A percentile compares a stretch with the other conserved stretches of the same genome.
Conservation (phyloP, 139 green algal genomes). For the Tetradesmus lagerheimii region DNA sequence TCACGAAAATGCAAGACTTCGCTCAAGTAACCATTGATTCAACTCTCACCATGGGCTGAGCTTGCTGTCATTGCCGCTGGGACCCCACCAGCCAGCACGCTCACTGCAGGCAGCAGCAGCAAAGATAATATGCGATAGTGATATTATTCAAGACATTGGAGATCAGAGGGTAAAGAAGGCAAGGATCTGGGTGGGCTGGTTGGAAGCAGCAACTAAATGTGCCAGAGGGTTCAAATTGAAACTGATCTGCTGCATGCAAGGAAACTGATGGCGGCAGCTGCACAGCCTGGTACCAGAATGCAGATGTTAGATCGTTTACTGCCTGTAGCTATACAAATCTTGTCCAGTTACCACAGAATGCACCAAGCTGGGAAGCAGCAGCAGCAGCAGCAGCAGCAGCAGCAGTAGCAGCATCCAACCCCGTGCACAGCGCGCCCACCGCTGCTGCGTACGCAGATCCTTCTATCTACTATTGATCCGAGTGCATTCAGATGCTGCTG, state of each 20-base stretch:
- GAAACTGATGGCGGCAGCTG: neutral
- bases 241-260: neutral
- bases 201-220: too few relatives aligned
- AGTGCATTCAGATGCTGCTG: neutral
- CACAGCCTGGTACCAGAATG: neutral
- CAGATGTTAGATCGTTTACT: too few relatives aligned
- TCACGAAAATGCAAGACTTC: too few relatives aligned
- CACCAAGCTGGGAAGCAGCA: too few relatives aligned
- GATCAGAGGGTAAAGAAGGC: neutral
- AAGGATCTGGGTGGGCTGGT: too few relatives aligned
- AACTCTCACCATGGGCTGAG: constrained; percentile 26
- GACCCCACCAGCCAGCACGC: constrained; percentile 43
- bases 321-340: too few relatives aligned
- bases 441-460: neutral
- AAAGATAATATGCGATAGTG: neutral
- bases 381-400: neutral
- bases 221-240: too few relatives aligned
- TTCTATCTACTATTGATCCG: neutral
- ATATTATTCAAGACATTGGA: neutral
- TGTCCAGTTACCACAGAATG: too few relatives aligned
- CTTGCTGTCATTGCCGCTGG: neutral
- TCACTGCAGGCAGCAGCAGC: neutral
- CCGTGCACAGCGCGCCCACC: neutral
- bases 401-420: neutral
- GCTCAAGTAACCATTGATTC: too few relatives aligned